Percentiles rank a stretch among this genome's conserved stretches.
These are phyloP conservation scores for Casuarina glauca DNA, from an alignment of 306 rosid genomes.

Conservation along the genomic window DNA sequence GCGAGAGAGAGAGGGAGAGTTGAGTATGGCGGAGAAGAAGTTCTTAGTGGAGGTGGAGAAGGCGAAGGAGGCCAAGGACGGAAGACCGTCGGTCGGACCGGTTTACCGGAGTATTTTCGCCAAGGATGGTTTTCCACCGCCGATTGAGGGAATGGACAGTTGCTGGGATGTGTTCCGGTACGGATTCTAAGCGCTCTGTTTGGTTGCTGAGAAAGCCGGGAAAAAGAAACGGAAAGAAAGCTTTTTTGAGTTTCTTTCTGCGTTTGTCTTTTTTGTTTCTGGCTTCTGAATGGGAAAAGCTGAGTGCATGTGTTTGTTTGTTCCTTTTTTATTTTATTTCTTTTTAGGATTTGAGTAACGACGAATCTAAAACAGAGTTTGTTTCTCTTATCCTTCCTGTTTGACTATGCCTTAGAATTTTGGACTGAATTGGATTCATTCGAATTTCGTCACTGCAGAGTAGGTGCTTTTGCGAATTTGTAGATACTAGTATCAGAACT, in stretches of 20 bases:
- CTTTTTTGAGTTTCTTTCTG: neutral
- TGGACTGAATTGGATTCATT: neutral
- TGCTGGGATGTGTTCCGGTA: slow-evolving; percentile 98
- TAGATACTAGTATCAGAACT: neutral
- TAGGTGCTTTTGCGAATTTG: neutral
- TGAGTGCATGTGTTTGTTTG: neutral
- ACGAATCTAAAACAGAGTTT: neutral
- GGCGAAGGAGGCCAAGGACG: slow-evolving; percentile 52
- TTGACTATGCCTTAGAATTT: neutral
- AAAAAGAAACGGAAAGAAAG: neutral
- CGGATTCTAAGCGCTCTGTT: neutral
- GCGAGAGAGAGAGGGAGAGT: neutral
- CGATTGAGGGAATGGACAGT: slow-evolving; percentile 56
- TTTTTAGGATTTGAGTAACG: neutral
- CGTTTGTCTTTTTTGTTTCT: neutral
- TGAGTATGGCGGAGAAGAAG: slow-evolving; percentile 50
- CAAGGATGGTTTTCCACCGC: slow-evolving; percentile 77
- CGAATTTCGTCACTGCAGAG: neutral
- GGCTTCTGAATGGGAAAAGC: neutral
- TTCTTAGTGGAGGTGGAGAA: slow-evolving; percentile 69
- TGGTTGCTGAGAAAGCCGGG: slow-evolving; percentile 1
- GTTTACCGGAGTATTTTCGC: slow-evolving; percentile 82
- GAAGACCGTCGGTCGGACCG: slow-evolving; percentile 69
- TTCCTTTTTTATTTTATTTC: too few relatives aligned
- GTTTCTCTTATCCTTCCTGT: neutral